Conservation (phyloP, 176 grass and related monocot species). For the Phyllostachys edulis region DNA sequence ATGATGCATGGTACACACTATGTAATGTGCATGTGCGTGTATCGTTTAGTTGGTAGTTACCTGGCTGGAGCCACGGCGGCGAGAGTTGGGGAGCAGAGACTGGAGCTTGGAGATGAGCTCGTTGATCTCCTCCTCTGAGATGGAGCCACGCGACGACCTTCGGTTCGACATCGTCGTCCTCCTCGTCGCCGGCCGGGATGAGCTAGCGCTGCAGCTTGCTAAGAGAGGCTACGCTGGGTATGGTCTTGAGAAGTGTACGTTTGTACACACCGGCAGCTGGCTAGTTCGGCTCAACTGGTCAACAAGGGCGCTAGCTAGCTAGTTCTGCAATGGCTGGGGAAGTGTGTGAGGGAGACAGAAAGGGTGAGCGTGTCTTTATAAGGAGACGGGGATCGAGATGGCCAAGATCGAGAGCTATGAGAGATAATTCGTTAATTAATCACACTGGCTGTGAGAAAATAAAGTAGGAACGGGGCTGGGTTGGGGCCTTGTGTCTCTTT, state of each 20-base stretch:
- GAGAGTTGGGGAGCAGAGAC: slow-evolving; percentile 66
- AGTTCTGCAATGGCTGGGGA: slow-evolving; percentile 20
- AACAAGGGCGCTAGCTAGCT: background rate
- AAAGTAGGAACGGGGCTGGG: background rate
- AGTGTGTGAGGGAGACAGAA: slow-evolving; percentile 56
- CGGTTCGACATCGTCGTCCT: slow-evolving; percentile 60
- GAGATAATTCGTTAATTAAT: background rate
- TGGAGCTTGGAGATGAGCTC: slow-evolving; percentile 95
- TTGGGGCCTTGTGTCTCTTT: slow-evolving; percentile 38
- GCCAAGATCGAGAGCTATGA: background rate
- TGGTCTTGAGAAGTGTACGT: background rate
- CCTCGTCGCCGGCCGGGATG: background rate
- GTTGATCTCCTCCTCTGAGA: slow-evolving; percentile 81
- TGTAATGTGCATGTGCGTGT: background rate
- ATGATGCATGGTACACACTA: background rate
- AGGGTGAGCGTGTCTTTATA: slow-evolving; percentile 59
- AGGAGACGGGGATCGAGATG: background rate
- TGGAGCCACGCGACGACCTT: slow-evolving; percentile 61
- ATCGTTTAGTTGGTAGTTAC: slow-evolving; percentile 12
- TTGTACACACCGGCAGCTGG: background rate
- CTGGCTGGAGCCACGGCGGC: slow-evolving; percentile 63
- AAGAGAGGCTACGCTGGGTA: background rate
- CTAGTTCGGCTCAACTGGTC: background rate
- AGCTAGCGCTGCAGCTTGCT: background rate
- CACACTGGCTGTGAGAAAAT: background rate